Evolutionary conservation across 495 filamentous ascomycete genomes (phyloP).

Genomic region (Talaromyces adpressus): DNA sequence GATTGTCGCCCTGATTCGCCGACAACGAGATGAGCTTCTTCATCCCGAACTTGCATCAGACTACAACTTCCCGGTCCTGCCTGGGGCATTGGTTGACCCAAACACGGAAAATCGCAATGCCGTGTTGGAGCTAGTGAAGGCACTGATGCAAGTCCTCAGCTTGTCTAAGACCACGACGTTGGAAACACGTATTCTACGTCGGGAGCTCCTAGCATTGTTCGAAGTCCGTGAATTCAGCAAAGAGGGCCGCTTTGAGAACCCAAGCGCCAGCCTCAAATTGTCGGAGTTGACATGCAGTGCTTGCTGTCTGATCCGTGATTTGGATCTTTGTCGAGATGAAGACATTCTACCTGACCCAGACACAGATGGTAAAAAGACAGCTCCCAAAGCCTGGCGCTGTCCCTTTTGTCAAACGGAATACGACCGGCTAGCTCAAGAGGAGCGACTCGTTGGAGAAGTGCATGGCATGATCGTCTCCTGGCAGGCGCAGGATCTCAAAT

Average conservation of each 20-base stretch:
- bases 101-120: constrained; percentile 61
- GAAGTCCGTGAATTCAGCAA: constrained; percentile 90
- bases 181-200: constrained; percentile 78
- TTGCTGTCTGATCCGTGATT: constrained; percentile 80
- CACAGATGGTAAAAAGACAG: constrained; percentile 22
- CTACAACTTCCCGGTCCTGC: constrained; percentile 78
- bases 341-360: constrained; percentile 57
- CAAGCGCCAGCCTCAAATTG: constrained; percentile 65
- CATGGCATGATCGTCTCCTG: constrained; percentile 71
- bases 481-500: constrained; percentile 87
- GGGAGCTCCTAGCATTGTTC: constrained; percentile 82
- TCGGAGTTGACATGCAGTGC: constrained; percentile 73
- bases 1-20: constrained; percentile 66
- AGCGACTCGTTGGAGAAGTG: constrained; percentile 70
- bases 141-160: constrained; percentile 81
- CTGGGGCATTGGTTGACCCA: constrained; percentile 61
- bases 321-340: constrained; percentile 93
- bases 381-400: constrained; percentile 64
- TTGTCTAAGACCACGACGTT: constrained; percentile 75
- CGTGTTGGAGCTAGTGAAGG: constrained; percentile 81
- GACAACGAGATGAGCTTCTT: constrained; percentile 81
- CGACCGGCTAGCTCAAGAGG: constrained; percentile 71
- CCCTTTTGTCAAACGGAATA: constrained; percentile 68
- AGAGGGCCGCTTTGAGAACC: constrained; percentile 81
- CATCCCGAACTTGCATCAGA: constrained; percentile 83